Evolutionary conservation across 108 stramenopile species (phyloP), one percentile per base, ranked within the genome.

Genomic region (Ochromonas danica): DNA sequence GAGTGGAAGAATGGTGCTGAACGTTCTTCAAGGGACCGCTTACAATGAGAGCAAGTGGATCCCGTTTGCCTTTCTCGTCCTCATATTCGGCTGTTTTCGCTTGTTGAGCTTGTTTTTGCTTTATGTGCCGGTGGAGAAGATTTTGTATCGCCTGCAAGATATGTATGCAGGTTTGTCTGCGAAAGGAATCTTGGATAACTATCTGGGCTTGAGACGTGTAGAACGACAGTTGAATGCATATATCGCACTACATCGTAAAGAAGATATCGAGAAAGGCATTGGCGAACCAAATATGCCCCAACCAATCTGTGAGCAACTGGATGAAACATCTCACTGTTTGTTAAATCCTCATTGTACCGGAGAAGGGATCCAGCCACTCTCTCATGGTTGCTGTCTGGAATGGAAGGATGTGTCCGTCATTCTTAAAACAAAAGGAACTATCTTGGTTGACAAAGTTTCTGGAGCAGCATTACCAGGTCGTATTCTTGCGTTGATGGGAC

Each of bases 401-500:
- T 83, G 80, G 80, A 60, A 41, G 17, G 71, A 83, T 40, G 40
- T 83, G 40, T 30, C 36, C 22, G 62, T 83, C 14, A 61, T 60
- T 71, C 78, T 83, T 0, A 42, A 70, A 1, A 0, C 1, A 1
- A 63, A 30, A 28, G 82, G 77, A 1, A 81, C 80, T 39, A 77
- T 43, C 10, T 80, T 83, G 61, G 61, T 83, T 42, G 79, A 83
- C 62, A 78, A 41, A 0, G 83, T 83, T 38, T 62, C 45, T 36
- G 83, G 81, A 0, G 35, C n/a, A 22, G 83, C 78, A n/a, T 75
- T n/a, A 30, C 39, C 77, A 39, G 83, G 83, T 27, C 81, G 77
- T 14, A 72, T 83, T 27, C 33, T 83, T 43, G 83, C 83, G 33
- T 72, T 83, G 27, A 83, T 83, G 83, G 83, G 83, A 35, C 80